Evolutionary conservation across 805 yeast genomes (phyloP).

Genomic region (Jamesozyma lodderae): DNA sequence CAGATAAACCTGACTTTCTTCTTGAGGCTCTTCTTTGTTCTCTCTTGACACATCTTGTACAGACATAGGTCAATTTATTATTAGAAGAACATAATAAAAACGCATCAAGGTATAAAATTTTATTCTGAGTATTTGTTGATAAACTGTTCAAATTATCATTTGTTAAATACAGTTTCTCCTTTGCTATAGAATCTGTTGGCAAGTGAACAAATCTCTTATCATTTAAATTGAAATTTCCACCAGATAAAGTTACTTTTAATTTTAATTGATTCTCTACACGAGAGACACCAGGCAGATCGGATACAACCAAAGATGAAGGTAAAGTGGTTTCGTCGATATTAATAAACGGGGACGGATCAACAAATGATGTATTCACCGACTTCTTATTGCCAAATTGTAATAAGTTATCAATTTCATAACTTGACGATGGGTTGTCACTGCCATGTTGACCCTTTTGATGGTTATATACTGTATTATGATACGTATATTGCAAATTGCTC

Average conservation of each 20-base stretch:
- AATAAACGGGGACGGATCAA: constrained; percentile 23
- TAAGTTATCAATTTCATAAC: neutral
- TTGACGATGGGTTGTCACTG: neutral
- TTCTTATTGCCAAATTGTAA: constrained; percentile 15
- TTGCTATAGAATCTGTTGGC: constrained; percentile 79
- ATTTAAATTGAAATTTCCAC: constrained; percentile 27
- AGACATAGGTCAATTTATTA: constrained; percentile 53
- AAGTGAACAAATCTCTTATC: constrained; percentile 48
- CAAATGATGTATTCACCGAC: constrained; percentile 12
- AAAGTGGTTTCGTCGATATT: constrained; percentile 21
- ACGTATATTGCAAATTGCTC: neutral
- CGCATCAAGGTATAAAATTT: constrained; percentile 61
- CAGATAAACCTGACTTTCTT: constrained; percentile 67
- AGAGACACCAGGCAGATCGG: constrained; percentile 66
- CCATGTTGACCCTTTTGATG: too few species aligned
- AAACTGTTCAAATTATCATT: constrained; percentile 30
- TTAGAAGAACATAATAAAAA: constrained; percentile 49
- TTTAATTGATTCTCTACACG: constrained; percentile 94
- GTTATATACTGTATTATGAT: too few species aligned
- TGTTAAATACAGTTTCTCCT: constrained; percentile 66
- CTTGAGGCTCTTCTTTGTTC: constrained; percentile 90
- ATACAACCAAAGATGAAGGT: constrained; percentile 42
- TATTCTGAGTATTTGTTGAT: constrained; percentile 39
- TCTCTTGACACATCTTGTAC: constrained; percentile 79
- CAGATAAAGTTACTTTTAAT: constrained; percentile 38